Base-by-base conservation (phyloP, 805 yeast genomes). In the Starmerella sp. region DNA sequence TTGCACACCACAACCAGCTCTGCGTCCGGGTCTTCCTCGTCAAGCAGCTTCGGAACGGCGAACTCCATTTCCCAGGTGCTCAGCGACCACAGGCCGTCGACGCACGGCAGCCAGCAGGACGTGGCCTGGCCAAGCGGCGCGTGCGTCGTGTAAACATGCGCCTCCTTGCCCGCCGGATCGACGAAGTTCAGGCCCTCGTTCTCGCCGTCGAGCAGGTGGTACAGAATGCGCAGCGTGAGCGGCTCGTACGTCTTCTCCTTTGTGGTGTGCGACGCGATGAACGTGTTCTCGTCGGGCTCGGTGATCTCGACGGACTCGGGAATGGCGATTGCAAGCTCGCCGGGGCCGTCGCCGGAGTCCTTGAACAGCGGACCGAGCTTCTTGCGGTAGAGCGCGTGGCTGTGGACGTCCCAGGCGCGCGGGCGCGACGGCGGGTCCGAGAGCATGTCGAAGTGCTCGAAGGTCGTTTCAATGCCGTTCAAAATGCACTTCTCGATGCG, bases 41-140 rank as follows among this genome's bases (percentile, higher is more conserved):
- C 59, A 8, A 90, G 75, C 0, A 91, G 82, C 62, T 86, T 78
- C 0, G 97, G 96, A 2, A 88, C 81, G 57, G 83, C 80, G n/a
- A 93, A 73, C 65, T 87, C 95, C 9, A 93, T 66, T 59, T 89
- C 89, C 97, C 97, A 93, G 0, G 96, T 84, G 44, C 86, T 84
- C 58, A 87, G 79, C 62, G 89, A 96, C 78, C 90, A 84, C 35
- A 89, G 68, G 46, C 84, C 86, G 60, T 93, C 97, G 6, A 93
- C 77, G 66, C 98, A 93, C 0, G 99, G 99, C 49, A 93, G 85
- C 99, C 99, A 93, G n/a, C 89, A 84, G 2, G 96, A 86, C 0
- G 97, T 86, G 14, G 93, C 80, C 4, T 84, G 76, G 15, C 88
- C 87, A 46, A 83, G 69, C 32, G 87, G 89, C 5, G 86, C 76